Evolutionary conservation across 108 stramenopile genomes (phyloP).

Genomic region (Conticribra weissflogii): DNA sequence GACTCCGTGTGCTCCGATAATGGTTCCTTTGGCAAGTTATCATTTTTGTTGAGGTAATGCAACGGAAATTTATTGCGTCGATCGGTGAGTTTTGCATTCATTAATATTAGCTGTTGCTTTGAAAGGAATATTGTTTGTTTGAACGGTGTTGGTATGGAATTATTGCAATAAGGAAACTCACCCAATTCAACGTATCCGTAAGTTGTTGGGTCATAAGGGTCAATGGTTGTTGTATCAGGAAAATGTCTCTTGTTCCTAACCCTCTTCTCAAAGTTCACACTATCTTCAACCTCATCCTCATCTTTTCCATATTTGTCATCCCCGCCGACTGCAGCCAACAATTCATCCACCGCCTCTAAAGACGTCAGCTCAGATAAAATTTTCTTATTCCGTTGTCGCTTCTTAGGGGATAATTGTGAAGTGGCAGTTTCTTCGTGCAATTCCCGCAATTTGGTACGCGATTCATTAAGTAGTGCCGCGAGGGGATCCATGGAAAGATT

Average conservation of each 20-base stretch:
- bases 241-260: conserved; percentile 56
- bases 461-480: conserved; percentile 10
- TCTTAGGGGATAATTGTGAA: conserved; percentile 5
- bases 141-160: not conserved
- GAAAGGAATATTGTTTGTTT: too few species aligned
- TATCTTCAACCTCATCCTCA: not conserved
- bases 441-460: conserved; percentile 25
- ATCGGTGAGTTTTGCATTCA: too few species aligned
- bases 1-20: conserved; percentile 83
- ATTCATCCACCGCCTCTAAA: conserved; percentile 30
- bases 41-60: not conserved
- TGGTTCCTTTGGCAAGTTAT: conserved; percentile 45
- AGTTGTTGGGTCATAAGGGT: conserved; percentile 88
- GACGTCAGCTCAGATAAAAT: conserved; percentile 13
- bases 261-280: conserved; percentile 24
- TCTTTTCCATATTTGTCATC: conserved; percentile 4
- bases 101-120: too few species aligned
- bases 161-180: not conserved
- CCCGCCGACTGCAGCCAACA: conserved; percentile 17
- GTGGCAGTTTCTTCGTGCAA: conserved; percentile 40
- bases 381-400: conserved; percentile 2
- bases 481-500: conserved; percentile 11
- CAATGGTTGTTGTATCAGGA: conserved; percentile 74
- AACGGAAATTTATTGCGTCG: conserved; percentile 1
- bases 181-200: conserved; percentile 83